Evolutionary conservation across 768 basidiomycete genomes (phyloP).

Genomic region (Trametes punicea): DNA sequence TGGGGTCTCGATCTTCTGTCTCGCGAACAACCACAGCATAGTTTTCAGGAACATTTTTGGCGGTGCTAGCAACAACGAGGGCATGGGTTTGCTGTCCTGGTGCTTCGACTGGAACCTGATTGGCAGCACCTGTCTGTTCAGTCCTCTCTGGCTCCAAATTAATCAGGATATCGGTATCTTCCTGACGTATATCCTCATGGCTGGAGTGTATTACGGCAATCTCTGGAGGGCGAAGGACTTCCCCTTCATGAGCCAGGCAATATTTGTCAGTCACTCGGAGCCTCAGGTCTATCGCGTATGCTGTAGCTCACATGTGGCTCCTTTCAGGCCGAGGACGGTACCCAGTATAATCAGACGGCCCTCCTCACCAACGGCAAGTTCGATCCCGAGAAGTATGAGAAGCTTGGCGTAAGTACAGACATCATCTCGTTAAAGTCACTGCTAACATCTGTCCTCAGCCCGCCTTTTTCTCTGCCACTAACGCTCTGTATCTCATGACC

Average conservation of each 20-base stretch:
- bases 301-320: background rate
- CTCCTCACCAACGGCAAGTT: constrained; percentile 44
- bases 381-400: constrained; percentile 26
- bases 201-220: constrained; percentile 39
- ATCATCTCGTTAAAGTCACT: background rate
- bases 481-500: constrained; percentile 34
- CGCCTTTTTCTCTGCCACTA: constrained; percentile 37
- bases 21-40: constrained; percentile 30
- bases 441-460: constrained; percentile 16
- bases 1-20: constrained; percentile 36
- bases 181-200: constrained; percentile 32
- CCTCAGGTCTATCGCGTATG: background rate
- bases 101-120: constrained; percentile 64
- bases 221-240: constrained; percentile 57
- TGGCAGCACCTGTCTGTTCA: constrained; percentile 40
- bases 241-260: constrained; percentile 46
- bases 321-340: constrained; percentile 24
- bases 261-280: constrained; percentile 25
- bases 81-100: constrained; percentile 55
- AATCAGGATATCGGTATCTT: constrained; percentile 29
- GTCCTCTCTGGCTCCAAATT: constrained; percentile 28
- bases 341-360: constrained; percentile 39
- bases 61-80: constrained; percentile 50
- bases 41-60: constrained; percentile 28
- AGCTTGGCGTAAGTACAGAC: constrained; percentile 25